Evolutionary conservation across 1,139 yeast genomes (phyloP).

Genomic region (Ashbya aceris): DNA sequence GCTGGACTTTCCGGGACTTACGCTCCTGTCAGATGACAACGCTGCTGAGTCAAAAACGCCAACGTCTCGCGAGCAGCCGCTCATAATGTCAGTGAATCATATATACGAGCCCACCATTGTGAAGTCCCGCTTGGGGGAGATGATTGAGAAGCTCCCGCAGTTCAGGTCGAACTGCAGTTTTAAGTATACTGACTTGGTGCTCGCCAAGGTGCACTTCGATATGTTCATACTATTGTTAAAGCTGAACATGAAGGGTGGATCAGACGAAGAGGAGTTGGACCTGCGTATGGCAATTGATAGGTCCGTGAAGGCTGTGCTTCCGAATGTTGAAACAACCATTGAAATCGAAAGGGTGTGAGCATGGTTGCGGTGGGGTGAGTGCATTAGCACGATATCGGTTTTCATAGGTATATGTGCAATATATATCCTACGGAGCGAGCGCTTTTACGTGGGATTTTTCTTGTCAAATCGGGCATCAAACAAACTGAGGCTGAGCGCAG

Average conservation of each 20-base stretch:
- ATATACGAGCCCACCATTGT: constrained; percentile 35
- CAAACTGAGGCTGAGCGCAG: constrained; percentile 45
- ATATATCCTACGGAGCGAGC: no score
- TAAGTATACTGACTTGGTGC: constrained; percentile 39
- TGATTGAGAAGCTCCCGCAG: constrained; percentile 38
- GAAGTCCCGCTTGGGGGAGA: constrained; percentile 34
- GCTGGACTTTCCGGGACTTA: constrained; percentile 13
- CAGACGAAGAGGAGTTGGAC: constrained; percentile 56
- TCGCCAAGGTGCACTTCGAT: constrained; percentile 55
- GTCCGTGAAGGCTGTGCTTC: constrained; percentile 33
- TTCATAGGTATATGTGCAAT: neutral
- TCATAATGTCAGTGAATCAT: constrained; percentile 29
- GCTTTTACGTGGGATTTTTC: constrained; percentile 47
- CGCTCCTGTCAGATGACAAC: constrained; percentile 13
- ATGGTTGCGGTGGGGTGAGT: neutral
- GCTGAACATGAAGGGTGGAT: constrained; percentile 55
- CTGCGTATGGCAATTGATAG: constrained; percentile 46
- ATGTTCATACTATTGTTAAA: constrained; percentile 48
- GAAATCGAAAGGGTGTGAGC: constrained; percentile 38
- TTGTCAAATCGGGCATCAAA: constrained; percentile 67
- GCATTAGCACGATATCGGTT: neutral
- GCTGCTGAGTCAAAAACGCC: constrained; percentile 5
- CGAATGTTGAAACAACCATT: constrained; percentile 46
- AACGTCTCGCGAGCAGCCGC: neutral
- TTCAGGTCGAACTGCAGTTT: constrained; percentile 40